Conservation (phyloP, 1,284 basidiomycete species). For the Leccinum laetum region DNA sequence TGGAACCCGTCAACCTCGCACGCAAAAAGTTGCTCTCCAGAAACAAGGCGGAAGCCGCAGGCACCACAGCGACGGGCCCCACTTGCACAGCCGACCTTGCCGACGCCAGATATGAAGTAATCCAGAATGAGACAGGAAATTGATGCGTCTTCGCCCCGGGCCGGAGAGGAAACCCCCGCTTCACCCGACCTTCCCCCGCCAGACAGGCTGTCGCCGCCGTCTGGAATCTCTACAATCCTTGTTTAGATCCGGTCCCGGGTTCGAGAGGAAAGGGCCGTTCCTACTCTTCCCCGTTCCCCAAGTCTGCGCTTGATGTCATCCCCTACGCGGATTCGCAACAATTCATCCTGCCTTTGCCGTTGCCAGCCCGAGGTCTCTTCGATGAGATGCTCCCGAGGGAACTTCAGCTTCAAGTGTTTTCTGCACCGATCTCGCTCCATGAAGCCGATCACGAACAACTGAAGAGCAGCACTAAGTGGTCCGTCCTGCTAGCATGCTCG, state of each 20-base stretch:
- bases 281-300: constrained; percentile 61
- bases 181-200: not conserved
- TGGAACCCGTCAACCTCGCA: constrained; percentile 48
- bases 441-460: constrained; percentile 51
- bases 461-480: constrained; percentile 51
- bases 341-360: constrained; percentile 48
- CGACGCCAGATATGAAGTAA: constrained; percentile 9
- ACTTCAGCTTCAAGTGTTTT: constrained; percentile 67
- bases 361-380: constrained; percentile 54
- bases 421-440: constrained; percentile 50
- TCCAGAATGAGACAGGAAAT: constrained; percentile 31
- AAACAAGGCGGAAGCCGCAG: constrained; percentile 34
- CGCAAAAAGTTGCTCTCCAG: constrained; percentile 50
- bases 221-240: constrained; percentile 9
- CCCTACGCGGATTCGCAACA: constrained; percentile 38
- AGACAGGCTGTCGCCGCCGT: no score
- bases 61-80: not conserved
- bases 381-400: constrained; percentile 74
- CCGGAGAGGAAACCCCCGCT: constrained; percentile 28
- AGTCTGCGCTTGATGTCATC: constrained; percentile 49
- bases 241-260: constrained; percentile 16
- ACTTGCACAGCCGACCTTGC: constrained; percentile 2
- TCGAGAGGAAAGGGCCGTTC: constrained; percentile 55
- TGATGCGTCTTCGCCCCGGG: constrained; percentile 35
- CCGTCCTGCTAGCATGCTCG: constrained; percentile 53